Evolutionary conservation across 2,329 filamentous ascomycete species (phyloP), one percentile per base, ranked within the genome.

Genomic region (Clonostachys rhizophaga): DNA sequence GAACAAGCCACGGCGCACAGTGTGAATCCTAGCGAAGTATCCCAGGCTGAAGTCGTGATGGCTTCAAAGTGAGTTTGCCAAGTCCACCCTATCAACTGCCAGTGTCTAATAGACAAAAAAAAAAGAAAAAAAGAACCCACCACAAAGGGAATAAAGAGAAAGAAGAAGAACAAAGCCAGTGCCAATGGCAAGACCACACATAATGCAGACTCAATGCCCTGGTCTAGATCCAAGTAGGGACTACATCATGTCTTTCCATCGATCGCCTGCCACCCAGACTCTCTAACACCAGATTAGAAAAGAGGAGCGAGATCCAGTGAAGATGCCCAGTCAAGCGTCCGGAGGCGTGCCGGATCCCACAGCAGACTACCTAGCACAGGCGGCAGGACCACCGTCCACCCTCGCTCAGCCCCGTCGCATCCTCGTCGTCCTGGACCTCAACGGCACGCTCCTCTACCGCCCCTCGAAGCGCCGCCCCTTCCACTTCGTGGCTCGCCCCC

Each of bases 401-500:
- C 65, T 78, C 5, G 37, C 64, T 0, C 44, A 63, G 1, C 78
- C 84, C 2, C 80, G 81, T 39, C 79, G 78, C 14, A 76, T 96
- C 34, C 81, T 99, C 18, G 74, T 99, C 44, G 80, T 97, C 42
- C 80, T 97, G 51, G 94, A 99, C 67, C 79, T 99, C 36, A 99
- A 97, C 64, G 94, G 94, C 52, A 96, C 92, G 0, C 76, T 99
- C 2, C 78, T 97, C 35, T 76, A 80, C 67, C 86, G 94, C 6
- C 84, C 83, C 9, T 73, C 72, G 45, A 71, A 72, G 42, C 62
- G 61, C 24, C 60, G 58, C 2, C 66, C 68, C 7, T 75, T 71
- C 10, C 62, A 64, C 40, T 88, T 91, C 61, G 67, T 83, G 40
- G 68, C 76, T 53, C 86, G 94, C 1, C 88, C 88, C 0, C 75